Evolutionary conservation across 257 asterid genomes (phyloP), one percentile per base, ranked within the genome.

Genomic region (Solanum dulcamara): DNA sequence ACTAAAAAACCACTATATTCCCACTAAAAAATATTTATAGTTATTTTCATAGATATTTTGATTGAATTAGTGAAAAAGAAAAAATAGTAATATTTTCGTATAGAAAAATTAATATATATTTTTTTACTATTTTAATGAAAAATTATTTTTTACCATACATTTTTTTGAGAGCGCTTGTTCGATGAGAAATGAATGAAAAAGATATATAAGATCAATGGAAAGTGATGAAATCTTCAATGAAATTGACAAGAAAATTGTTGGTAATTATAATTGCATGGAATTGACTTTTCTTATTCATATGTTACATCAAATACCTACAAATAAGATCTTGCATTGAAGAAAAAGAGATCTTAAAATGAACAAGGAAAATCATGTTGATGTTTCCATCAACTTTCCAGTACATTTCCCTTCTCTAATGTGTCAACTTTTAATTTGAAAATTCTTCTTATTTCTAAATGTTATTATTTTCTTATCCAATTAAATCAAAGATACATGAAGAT

Each of bases 271-370:
- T 86, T 53, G 50, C 75, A 68, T 33, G 46, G 42, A 86, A 64
- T 88, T 89, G 93, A 90, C 92, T 89, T 90, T 85, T 55, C 30
- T 82, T 72, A 84, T 62, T 60, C 26, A 11, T 6, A 33, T 88
- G 90, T 81, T 86, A 86, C 87, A 88, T 68, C 77, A 62, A 62
- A 30, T 30, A 87, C 88, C 90, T 80, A 88, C 91, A 86, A 83
- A 85, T 51, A 59, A 84, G 84, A 92, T 92, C 93, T 87, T 50
- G 12, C 4, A 62, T 62, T 62, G 37, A 26, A 26, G 37, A 62
- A 24, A 11, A 26, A 62, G 26, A 62, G 35, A 62, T 62, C 70
- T 26, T 62, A 26, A 13, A 26, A 12, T 62, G 83, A 32, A 80
- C 85, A 62, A 81, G 14, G 70, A 87, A 87, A 89, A 18, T 89